phyloP scores from a whole-genome alignment of 352 stramenopile species.

The Vaucheria bursata region DNA sequence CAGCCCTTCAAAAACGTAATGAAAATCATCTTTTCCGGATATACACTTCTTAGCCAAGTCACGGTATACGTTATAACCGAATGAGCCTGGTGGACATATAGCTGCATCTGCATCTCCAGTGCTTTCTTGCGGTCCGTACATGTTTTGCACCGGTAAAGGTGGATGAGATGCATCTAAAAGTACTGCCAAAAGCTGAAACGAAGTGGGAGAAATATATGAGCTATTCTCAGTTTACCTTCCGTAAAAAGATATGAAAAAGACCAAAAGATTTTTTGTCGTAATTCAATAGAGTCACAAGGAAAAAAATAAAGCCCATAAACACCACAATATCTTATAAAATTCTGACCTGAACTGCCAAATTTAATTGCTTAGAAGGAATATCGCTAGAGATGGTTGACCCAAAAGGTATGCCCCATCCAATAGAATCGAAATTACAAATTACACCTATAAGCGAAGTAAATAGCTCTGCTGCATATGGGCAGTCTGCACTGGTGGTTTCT shows the following conservation, averaged over 20 bases:
- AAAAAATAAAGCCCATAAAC: too few relatives aligned
- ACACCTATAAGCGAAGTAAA: conserved; percentile 29
- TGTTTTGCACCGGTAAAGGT: conserved; percentile 13
- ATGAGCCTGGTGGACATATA: conserved; percentile 1
- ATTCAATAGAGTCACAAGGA: conserved; percentile 7
- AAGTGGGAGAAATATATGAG: too few relatives aligned
- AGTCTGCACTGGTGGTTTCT: conserved; percentile 17
- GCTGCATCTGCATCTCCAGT: not conserved
- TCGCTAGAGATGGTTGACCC: conserved; percentile 17
- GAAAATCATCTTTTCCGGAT: conserved; percentile 65
- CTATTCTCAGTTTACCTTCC: too few relatives aligned
- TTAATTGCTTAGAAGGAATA: conserved; percentile 19
- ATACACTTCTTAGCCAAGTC: conserved; percentile 57
- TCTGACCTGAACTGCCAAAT: conserved; percentile 32
- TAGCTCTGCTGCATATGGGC: conserved; percentile 24
- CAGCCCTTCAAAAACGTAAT: conserved; percentile 81
- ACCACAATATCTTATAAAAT: too few relatives aligned
- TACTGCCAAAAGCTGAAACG: conserved; percentile 17
- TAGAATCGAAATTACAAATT: conserved; percentile 17
- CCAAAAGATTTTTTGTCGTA: not conserved
- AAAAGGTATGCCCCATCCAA: conserved; percentile 31
- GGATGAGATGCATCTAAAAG: conserved; percentile 19
- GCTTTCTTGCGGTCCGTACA: not conserved
- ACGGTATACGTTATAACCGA: conserved; percentile 63
- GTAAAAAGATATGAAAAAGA: too few relatives aligned